Evolutionary conservation across 192 early-diverging fungal genomes (phyloP).

Genomic region (Chytriomyces sp.): DNA sequence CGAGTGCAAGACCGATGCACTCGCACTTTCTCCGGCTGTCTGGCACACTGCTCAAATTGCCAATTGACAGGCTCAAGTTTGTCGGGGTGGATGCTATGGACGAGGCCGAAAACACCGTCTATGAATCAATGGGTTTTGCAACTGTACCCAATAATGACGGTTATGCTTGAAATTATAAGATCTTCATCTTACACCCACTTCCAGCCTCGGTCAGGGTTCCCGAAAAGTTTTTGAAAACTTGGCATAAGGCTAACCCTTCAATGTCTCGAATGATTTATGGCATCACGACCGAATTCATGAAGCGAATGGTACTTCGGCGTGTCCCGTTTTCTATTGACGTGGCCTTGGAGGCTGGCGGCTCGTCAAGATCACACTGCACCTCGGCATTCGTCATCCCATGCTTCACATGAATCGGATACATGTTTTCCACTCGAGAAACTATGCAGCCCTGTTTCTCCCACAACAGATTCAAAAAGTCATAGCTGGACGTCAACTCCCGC

Average conservation of each 20-base stretch:
- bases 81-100: background rate
- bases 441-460: background rate
- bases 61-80: background rate
- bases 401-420: constrained; percentile 4
- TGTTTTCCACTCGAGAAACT: constrained; percentile 3
- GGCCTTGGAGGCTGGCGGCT: background rate
- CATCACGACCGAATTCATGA: too few relatives aligned
- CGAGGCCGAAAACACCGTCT: background rate
- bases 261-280: too few relatives aligned
- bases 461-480: background rate
- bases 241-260: too few relatives aligned
- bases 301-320: too few relatives aligned
- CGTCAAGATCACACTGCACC: constrained; percentile 16
- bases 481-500: background rate
- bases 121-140: background rate
- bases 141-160: background rate
- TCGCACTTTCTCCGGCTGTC: background rate
- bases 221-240: too few relatives aligned
- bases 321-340: too few relatives aligned
- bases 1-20: too few relatives aligned
- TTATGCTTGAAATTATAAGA: background rate
- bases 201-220: too few relatives aligned
- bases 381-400: background rate
- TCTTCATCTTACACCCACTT: too few relatives aligned
- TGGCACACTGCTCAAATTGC: background rate